Base-by-base conservation (phyloP, 2,329 filamentous ascomycete species). In the Coniosporium tulheliwenetii region DNA sequence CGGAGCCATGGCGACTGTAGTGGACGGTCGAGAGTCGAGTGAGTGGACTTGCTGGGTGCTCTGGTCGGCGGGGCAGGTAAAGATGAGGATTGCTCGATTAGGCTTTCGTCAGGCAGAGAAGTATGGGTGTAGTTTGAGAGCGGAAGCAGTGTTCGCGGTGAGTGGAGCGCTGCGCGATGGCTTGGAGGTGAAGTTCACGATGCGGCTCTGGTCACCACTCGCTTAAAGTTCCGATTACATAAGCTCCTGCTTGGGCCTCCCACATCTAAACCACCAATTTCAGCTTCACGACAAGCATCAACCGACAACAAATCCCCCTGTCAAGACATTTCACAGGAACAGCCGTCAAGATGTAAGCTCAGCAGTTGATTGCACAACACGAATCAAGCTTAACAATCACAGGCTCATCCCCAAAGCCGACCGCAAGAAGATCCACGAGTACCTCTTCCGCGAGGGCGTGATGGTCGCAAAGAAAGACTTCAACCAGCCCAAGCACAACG, bases 401-500 rank as follows among this genome's bases (percentile, higher is more conserved):
- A 87, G 82, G 91, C 82, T 98, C 77, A 98, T 98, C 70, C 91
- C 91, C 69, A 96, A 96, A 82, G 83, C 85, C 70, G 91, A 98
- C 76, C 87, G 93, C 76, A 98, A 98, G 85, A 85, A 86, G 82
- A 96, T 98, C 74, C 91, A 98, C 79, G 89, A 89, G 82, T 93
- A 89, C 82, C 85, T 98, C 78, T 93, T 94, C 81, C 55, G 56
- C 44, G 75, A 81, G 73, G 77, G 77, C 67, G 77, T 81, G 50
- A 85, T 96, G 74, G 89, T 96, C 67, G 91, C 91, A 58, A 87
- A 93, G 77, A 96, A 98, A 80, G 85, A 98, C 77, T 95, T 80
- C 80, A 93, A 94, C 77, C 83, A 87, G 60, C 81, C 85, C 66
- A 93, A 93, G 81, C 91, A 98, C 76, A 76, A 76, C 65, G 89